Base-by-base conservation (phyloP, 75 land plant species). In the Isoetes taiwanensis region DNA sequence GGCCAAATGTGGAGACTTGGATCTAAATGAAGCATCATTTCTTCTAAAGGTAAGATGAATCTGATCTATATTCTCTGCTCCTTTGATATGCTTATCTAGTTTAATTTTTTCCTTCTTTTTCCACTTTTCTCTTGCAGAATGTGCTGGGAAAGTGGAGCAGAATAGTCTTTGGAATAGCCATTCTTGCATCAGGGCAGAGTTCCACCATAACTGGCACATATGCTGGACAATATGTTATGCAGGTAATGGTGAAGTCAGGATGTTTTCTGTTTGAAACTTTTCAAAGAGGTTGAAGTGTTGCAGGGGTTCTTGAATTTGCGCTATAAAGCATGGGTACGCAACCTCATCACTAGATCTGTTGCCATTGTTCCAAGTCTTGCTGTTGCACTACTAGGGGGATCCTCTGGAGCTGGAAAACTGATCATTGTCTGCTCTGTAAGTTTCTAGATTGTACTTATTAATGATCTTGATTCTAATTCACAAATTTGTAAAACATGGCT, bases 191-290 rank as follows among this genome's bases (percentile, higher is more conserved):
- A 6, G 50, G 50, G 21, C 50, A 46, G 50, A 46, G 50, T 46
- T 46, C 50, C 4, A 46, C 50, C 4, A 19, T 46, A 6, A 46
- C 50, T 46, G 50, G 50, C 8, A 46, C 50, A 6, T 46, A 19
- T 46, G 50, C 50, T 46, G 50, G 50, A 6, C 50, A 46, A n/a
- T 46, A 46, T n/a, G 50, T 46, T 5, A 46, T 46, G 50, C 50
- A 46, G 50, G 50, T 46, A 19, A 6, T n/a, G 6, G n/a, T n/a
- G n/a, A n/a, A n/a, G n/a, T n/a, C n/a, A n/a, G n/a, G n/a, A n/a
- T n/a, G n/a, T n/a, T n/a, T n/a, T n/a, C n/a, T n/a, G n/a, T n/a
- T n/a, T n/a, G n/a, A n/a, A n/a, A n/a, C n/a, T n/a, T n/a, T n/a
- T n/a, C n/a, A n/a, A n/a, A n/a, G n/a, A n/a, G n/a, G n/a, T n/a